phyloP scores from a whole-genome alignment of 257 asterid species.

The Solanum etuberosum region DNA sequence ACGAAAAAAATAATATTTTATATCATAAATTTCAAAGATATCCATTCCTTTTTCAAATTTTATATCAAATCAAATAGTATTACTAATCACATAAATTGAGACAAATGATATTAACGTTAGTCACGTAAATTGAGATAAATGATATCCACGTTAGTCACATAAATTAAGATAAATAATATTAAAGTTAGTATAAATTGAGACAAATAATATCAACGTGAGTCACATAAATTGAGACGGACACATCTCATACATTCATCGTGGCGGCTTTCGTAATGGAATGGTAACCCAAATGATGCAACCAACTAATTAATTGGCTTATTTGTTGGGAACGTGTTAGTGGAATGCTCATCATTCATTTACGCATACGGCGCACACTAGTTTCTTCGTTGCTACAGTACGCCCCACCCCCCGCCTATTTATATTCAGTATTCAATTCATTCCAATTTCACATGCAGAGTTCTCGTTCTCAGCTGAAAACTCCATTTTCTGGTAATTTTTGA shows the following conservation, averaged over 20 bases:
- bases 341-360: neutral
- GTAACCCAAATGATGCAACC: neutral
- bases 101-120: too few relatives aligned
- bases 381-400: neutral
- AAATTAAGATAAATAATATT: too few relatives aligned
- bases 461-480: neutral
- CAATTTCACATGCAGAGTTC: neutral
- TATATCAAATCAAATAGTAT: neutral
- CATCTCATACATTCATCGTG: neutral
- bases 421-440: neutral
- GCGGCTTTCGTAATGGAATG: neutral
- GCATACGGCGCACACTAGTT: neutral
- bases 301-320: neutral
- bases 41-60: too few relatives aligned
- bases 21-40: too few relatives aligned
- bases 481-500: neutral
- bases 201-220: fast-evolving
- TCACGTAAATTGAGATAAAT: too few relatives aligned
- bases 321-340: neutral
- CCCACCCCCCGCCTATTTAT: neutral
- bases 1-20: fast-evolving
- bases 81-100: neutral
- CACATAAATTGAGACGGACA: neutral
- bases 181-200: too few relatives aligned
- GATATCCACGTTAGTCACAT: too few relatives aligned